Evolutionary conservation across 2,329 filamentous ascomycete species (phyloP), one percentile per base, ranked within the genome.

Genomic region (Coniochaeta pulveracea): DNA sequence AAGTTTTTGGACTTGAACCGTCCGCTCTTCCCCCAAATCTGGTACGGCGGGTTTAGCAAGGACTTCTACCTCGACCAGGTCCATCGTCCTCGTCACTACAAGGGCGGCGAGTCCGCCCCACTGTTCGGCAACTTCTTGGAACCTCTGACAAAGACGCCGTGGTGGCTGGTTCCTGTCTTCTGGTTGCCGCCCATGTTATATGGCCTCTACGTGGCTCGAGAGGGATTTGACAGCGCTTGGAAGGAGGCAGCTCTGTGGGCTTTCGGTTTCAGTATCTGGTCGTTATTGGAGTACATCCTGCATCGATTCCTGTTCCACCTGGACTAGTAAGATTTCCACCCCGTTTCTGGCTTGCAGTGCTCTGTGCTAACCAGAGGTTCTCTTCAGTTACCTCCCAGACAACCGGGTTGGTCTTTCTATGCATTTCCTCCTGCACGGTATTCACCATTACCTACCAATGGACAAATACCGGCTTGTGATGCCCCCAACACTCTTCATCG

Each of bases 401-500:
- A 93, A 96, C 55, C 73, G 85, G 35, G 79, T 84, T n/a, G 80
- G 73, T 42, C 66, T 98, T 38, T 93, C 85, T 0, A 47, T 80
- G 14, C 91, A 98, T 56, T 98, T 98, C 61, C 62, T 95, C 25
- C 81, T 98, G 17, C 91, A 98, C 49, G 91, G 91, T 42, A 85
- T 98, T 42, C 91, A 98, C 53, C 91, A 98, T 59, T 98, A 96
- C 58, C 72, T 98, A 4, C 91, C 91, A n/a, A 96, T 98, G 91
- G 91, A 98, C 63, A 89, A 80, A 52, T 89, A 94, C 49, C 80
- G 91, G 39, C 78, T 98, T 8, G 91, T 98, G 43, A 96, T 98
- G 91, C 91, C 91, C 1, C 91, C 91, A 0, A 74, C 85, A 0
- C 67, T 98, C 4, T 96, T 98, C 52, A 41, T 89, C 16, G 69